These are phyloP conservation scores for Paraphaeosphaeria minitans DNA, from an alignment of 2,329 filamentous ascomycete species.

Conservation along the genomic window DNA sequence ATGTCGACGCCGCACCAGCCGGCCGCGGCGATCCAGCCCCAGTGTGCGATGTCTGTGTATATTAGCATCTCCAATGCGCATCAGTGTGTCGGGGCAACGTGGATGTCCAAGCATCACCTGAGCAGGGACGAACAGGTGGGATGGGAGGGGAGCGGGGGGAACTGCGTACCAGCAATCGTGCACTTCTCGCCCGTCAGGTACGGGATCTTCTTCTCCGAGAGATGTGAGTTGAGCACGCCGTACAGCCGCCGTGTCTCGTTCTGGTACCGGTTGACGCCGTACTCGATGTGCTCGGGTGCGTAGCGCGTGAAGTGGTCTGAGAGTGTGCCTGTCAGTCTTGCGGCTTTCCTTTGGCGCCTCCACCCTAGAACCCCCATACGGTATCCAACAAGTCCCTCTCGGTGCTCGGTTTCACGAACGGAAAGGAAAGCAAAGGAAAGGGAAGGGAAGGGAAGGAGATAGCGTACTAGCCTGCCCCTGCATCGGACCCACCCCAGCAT, in stretches of 20 bases:
- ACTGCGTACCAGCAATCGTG: slow-evolving; percentile 54
- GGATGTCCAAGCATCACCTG: no score
- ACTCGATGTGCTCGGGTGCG: slow-evolving; percentile 80
- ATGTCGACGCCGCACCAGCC: slow-evolving; percentile 70
- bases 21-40: slow-evolving; percentile 73
- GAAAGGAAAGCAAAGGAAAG: no score
- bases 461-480: slow-evolving; percentile 68
- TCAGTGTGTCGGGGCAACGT: no score
- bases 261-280: slow-evolving; percentile 79
- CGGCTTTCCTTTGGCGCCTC: no score
- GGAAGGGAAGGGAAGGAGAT: background rate
- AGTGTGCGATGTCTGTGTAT: slow-evolving; percentile 71
- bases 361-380: no score
- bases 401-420: no score
- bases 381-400: no score
- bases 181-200: slow-evolving; percentile 67
- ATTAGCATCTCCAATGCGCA: background rate
- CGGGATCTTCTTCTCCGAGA: slow-evolving; percentile 57
- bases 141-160: no score
- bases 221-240: slow-evolving; percentile 73
- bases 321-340: background rate
- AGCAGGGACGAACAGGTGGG: no score
- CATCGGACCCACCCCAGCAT: slow-evolving; percentile 81
- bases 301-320: slow-evolving; percentile 82
- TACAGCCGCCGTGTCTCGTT: slow-evolving; percentile 87